Conservation (phyloP, 2,329 filamentous ascomycete genomes). For the Dactylellina drechsleri region DNA sequence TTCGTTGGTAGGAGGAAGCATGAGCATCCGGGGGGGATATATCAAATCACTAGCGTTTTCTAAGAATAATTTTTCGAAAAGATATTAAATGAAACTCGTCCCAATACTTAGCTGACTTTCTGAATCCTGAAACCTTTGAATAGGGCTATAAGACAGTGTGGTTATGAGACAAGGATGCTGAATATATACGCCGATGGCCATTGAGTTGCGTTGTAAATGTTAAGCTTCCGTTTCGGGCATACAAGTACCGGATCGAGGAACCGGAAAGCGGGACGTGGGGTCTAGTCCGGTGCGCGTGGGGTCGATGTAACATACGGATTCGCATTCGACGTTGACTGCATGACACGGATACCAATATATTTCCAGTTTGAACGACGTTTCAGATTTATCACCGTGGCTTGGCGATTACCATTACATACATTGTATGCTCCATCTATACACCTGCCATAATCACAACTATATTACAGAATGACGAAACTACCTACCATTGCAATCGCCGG, state of each 20-base stretch:
- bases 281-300: too few species aligned
- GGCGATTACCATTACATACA: too few species aligned
- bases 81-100: too few species aligned
- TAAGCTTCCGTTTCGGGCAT: background rate
- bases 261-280: slow-evolving; percentile 7
- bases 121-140: too few species aligned
- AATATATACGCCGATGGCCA: background rate
- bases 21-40: background rate
- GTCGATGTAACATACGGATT: background rate
- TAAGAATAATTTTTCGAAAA: too few species aligned
- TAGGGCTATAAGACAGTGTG: too few species aligned
- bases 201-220: slow-evolving; percentile 25
- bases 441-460: background rate
- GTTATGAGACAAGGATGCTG: background rate
- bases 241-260: slow-evolving; percentile 7
- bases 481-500: slow-evolving; percentile 44
- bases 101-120: too few species aligned
- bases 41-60: background rate
- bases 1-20: too few species aligned
- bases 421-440: too few species aligned
- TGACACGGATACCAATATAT: too few species aligned
- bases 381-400: too few species aligned
- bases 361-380: too few species aligned
- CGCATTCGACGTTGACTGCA: background rate
- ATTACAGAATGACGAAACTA: slow-evolving; percentile 19